Evolutionary conservation across 2,329 filamentous ascomycete species (phyloP).

Genomic region (Chaetomiaceae sp.): DNA sequence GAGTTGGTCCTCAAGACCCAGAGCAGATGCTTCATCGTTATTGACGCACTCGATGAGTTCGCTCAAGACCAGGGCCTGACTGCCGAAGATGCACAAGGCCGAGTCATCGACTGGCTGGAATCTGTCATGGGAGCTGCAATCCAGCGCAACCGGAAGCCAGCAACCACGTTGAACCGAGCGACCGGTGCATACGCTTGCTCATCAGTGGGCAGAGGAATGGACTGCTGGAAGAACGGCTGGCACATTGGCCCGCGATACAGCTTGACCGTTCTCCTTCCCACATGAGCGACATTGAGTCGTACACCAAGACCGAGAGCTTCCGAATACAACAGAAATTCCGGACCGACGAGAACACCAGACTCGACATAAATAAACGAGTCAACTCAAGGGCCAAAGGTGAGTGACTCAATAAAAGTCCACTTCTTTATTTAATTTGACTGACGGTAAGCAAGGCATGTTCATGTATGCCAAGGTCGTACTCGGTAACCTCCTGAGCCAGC

Average conservation of each 20-base stretch:
- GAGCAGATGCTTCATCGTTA: not conserved
- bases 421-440: no score
- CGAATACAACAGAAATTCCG: not conserved
- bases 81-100: not conserved
- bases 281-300: not conserved
- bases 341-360: not conserved
- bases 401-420: no score
- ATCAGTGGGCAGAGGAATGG: conserved; percentile 1
- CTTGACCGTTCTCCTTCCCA: not conserved
- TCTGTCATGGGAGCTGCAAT: not conserved
- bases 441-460: conserved; percentile 3
- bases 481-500: conserved; percentile 1
- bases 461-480: conserved; percentile 2
- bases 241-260: not conserved
- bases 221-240: not conserved
- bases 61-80: not conserved
- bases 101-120: conserved; percentile 4
- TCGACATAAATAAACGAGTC: no score
- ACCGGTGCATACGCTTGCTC: not conserved
- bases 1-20: not conserved
- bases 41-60: conserved; percentile 2
- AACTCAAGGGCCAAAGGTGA: no score
- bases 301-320: not conserved
- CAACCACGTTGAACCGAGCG: not conserved
- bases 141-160: not conserved